These are phyloP conservation scores for Pyrus hybrid DNA, from an alignment of 331 rosid species.

Conservation along the genomic window DNA sequence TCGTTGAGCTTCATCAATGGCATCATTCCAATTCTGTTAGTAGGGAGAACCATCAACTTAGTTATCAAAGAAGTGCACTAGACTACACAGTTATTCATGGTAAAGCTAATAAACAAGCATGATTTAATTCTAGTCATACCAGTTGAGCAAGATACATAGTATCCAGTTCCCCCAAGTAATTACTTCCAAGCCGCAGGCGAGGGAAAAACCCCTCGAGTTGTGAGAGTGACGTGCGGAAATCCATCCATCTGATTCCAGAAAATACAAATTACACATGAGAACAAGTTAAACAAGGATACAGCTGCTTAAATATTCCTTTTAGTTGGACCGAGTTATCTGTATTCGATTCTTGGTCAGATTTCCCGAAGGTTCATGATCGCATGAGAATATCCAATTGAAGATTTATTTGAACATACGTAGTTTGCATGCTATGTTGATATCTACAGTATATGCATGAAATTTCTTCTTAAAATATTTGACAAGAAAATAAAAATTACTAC, in stretches of 20 bases:
- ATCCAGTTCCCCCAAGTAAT: slow-evolving; percentile 68
- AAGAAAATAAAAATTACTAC: neutral
- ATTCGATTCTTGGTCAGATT: neutral
- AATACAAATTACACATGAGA: neutral
- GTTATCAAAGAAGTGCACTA: neutral
- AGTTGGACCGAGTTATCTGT: neutral
- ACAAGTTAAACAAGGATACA: neutral
- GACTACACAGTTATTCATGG: neutral
- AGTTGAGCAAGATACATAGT: slow-evolving; percentile 64
- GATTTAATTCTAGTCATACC: slow-evolving; percentile 35
- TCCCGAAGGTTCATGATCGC: neutral
- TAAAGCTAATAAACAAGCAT: slow-evolving; percentile 5
- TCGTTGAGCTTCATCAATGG: no score
- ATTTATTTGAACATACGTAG: neutral
- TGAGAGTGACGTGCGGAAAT: slow-evolving; percentile 35
- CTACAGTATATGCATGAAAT: neutral
- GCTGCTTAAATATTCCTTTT: neutral
- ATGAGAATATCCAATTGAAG: neutral
- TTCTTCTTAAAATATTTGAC: neutral
- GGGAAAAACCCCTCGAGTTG: slow-evolving; percentile 72
- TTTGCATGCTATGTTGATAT: neutral
- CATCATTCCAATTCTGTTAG: no score
- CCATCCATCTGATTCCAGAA: slow-evolving; percentile 56
- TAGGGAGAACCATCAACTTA: neutral
- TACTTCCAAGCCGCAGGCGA: slow-evolving; percentile 81